Evolutionary conservation across 2,329 filamentous ascomycete species (phyloP).

Genomic region (Metarhizium robertsii): DNA sequence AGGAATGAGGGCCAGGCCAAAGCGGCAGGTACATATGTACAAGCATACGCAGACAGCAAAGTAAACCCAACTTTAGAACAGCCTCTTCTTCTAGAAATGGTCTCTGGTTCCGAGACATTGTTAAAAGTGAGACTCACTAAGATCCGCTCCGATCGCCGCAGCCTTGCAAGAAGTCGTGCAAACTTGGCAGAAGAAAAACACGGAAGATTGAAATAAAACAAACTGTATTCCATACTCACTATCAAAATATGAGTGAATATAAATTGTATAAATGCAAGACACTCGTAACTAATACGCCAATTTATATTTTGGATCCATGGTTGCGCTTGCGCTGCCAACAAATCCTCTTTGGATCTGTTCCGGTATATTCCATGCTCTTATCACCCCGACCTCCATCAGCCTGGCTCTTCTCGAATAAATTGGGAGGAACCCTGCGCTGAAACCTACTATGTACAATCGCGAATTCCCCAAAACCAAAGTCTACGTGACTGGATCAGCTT

Average conservation of each 20-base stretch:
- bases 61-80: neutral
- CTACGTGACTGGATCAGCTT: slow-evolving; percentile 1
- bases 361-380: neutral
- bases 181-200: neutral
- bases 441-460: no score
- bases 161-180: neutral
- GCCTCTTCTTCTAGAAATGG: neutral
- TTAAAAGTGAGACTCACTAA: no score
- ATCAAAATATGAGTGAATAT: no score
- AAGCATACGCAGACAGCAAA: neutral
- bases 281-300: neutral
- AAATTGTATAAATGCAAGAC: no score
- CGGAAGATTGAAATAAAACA: no score
- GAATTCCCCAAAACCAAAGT: neutral
- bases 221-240: no score
- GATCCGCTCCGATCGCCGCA: neutral
- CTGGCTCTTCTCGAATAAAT: neutral
- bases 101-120: neutral
- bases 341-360: neutral
- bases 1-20: no score
- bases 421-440: no score
- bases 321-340: neutral
- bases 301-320: neutral
- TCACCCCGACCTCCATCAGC: neutral
- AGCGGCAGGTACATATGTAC: no score